Evolutionary conservation across 352 stramenopile species (phyloP), one percentile per base, ranked within the genome.

Genomic region (Globisporangium nodosum): DNA sequence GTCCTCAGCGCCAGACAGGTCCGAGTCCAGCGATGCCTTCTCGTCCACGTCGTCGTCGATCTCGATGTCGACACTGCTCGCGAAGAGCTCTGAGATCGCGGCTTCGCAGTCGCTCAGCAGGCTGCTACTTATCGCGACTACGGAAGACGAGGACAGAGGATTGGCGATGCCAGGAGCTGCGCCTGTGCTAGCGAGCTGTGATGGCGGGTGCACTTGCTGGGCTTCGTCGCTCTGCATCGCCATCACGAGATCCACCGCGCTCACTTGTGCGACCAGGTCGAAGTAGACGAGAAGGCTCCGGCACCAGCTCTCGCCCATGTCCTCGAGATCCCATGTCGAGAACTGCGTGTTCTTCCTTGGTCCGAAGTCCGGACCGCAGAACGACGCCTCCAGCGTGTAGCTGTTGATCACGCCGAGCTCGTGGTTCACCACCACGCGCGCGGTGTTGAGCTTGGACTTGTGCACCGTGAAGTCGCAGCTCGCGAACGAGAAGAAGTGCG

Each of bases 361-460:
- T 0, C 85, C 85, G 68, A 92, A 90, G 62, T 93, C 77, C 1
- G 81, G 72, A 1, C 87, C 87, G 59, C 87, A 96, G 64, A 97
- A 97, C 31, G 88, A 96, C 3, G 87, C 90, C 60, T 97, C 90
- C 3, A 97, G 76, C 8, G 88, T 97, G 70, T 92, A 97, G 64
- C 72, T 90, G 68, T 91, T 88, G 50, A 77, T 74, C 16, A 97
- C 76, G 3, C 85, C 81, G 0, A 96, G 67, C 50, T 97, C 90
- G 49, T 92, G 77, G 66, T 90, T 76, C 30, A 97, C 85, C 1
- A 97, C 92, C 0, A 98, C 92, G 43, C 92, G 78, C 11, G 87
- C 92, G 1, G 91, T 97, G 13, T 81, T 87, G 39, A 93, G 64
- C 50, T 97, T 94, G 21, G 85, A 90, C 64, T 96, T 96, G 57